Conservation (phyloP, 2,329 filamentous ascomycete species). For the Rachicladosporium sp. region DNA sequence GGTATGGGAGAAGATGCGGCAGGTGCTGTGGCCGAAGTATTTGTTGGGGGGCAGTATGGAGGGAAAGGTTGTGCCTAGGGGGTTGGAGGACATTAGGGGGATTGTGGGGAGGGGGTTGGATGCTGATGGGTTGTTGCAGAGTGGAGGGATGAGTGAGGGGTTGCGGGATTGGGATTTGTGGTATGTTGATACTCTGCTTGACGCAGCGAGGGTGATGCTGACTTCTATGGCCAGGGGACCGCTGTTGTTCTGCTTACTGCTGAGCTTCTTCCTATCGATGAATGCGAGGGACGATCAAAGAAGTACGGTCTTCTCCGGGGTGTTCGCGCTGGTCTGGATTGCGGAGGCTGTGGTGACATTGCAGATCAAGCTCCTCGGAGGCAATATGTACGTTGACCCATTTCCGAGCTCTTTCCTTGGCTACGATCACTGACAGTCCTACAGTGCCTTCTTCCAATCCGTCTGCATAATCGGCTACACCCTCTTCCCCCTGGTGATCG, state of each 20-base stretch:
- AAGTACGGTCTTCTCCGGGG: conserved; percentile 82
- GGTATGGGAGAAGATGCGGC: conserved; percentile 96
- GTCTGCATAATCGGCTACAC: conserved; percentile 98
- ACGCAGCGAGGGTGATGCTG: conserved; percentile 9
- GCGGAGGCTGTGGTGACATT: conserved; percentile 93
- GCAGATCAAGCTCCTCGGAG: conserved; percentile 91
- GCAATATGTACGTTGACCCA: conserved; percentile 69
- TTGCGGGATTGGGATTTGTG: conserved; percentile 96
- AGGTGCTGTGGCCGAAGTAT: conserved; percentile 93
- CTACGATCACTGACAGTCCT: conserved; percentile 17
- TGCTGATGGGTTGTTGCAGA: conserved; percentile 51
- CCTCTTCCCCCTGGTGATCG: conserved; percentile 90
- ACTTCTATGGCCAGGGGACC: conserved; percentile 54
- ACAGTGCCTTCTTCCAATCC: conserved; percentile 91
- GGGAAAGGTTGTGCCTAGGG: conserved; percentile 26
- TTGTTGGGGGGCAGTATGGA: conserved; percentile 60
- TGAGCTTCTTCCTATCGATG: conserved; percentile 79
- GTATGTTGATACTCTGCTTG: conserved; percentile 26
- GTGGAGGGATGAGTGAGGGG: conserved; percentile 68
- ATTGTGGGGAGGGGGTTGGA: conserved; percentile 55
- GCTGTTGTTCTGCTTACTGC: conserved; percentile 78
- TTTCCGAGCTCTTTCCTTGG: conserved; percentile 4
- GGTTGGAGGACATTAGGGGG: conserved; percentile 34
- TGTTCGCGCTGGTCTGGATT: conserved; percentile 95
- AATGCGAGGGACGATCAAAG: conserved; percentile 68